Conservation (phyloP, 768 basidiomycete genomes). For the Termitomyces sp. region DNA sequence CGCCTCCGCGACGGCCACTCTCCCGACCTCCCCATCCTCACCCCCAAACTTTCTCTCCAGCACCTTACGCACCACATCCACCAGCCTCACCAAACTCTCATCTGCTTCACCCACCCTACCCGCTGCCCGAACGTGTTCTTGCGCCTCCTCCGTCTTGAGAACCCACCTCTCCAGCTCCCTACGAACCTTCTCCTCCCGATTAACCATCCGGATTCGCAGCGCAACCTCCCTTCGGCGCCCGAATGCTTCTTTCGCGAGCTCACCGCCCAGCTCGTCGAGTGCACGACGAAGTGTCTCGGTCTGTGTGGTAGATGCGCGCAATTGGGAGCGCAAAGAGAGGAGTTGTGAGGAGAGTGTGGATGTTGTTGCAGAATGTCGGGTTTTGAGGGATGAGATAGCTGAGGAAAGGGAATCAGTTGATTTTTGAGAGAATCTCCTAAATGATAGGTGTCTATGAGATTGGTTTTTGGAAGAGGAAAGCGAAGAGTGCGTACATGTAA, state of each 20-base stretch:
- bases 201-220: conserved; percentile 53
- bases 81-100: conserved; percentile 13
- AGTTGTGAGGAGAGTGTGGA: conserved; percentile 50
- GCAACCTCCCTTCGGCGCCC: conserved; percentile 70
- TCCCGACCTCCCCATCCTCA: conserved; percentile 39
- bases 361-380: conserved; percentile 57
- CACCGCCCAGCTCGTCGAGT: conserved; percentile 66
- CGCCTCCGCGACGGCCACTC: conserved; percentile 42
- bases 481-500: conserved; percentile 57
- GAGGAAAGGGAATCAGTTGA: conserved; percentile 61
- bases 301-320: conserved; percentile 37
- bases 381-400: conserved; percentile 50
- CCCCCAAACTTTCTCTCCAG: conserved; percentile 20
- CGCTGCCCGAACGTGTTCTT: conserved; percentile 12
- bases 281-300: conserved; percentile 47
- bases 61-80: conserved; percentile 17
- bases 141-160: conserved; percentile 39
- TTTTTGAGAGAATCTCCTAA: conserved; percentile 79
- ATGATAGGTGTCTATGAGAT: neutral
- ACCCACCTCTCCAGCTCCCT: conserved; percentile 55
- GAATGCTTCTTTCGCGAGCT: conserved; percentile 64
- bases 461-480: neutral
- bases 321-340: conserved; percentile 33
- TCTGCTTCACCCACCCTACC: conserved; percentile 8
- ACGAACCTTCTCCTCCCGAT: conserved; percentile 56